These are phyloP conservation scores for Termitomyces heimii DNA, from an alignment of 768 basidiomycete genomes.

Conservation along the genomic window DNA sequence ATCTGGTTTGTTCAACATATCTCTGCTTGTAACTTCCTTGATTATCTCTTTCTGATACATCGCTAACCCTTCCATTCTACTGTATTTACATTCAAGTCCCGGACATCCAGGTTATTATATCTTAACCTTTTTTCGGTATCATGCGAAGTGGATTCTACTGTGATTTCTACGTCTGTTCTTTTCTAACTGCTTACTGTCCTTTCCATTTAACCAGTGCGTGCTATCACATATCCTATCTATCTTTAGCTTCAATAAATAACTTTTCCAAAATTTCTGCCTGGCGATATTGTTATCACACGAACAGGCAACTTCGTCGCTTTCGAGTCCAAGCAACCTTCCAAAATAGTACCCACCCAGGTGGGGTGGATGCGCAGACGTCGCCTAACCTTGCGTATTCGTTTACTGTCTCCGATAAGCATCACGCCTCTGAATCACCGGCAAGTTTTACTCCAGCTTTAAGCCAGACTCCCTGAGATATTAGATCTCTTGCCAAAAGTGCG, in stretches of 20 bases:
- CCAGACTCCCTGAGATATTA: conserved; percentile 46
- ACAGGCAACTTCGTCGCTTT: neutral
- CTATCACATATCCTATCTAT: neutral
- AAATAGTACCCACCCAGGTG: neutral
- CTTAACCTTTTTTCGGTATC: neutral
- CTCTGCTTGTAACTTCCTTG: neutral
- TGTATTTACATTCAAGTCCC: neutral
- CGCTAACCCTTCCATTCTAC: neutral
- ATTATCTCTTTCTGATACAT: neutral
- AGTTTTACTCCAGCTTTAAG: conserved; percentile 39
- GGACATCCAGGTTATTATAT: neutral
- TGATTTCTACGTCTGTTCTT: neutral
- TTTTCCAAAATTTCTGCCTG: neutral
- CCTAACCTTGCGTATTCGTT: neutral
- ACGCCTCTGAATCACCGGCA: neutral
- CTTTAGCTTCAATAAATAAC: neutral
- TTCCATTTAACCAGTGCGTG: neutral
- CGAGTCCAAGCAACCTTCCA: neutral
- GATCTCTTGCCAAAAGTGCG: conserved; percentile 34
- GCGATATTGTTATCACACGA: neutral
- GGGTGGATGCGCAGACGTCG: neutral
- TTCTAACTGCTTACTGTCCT: neutral
- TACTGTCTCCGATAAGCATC: neutral
- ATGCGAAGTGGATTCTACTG: neutral
- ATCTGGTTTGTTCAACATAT: neutral